Base-by-base conservation (phyloP, 139 green algal genomes). In the Picochlorum sp. region DNA sequence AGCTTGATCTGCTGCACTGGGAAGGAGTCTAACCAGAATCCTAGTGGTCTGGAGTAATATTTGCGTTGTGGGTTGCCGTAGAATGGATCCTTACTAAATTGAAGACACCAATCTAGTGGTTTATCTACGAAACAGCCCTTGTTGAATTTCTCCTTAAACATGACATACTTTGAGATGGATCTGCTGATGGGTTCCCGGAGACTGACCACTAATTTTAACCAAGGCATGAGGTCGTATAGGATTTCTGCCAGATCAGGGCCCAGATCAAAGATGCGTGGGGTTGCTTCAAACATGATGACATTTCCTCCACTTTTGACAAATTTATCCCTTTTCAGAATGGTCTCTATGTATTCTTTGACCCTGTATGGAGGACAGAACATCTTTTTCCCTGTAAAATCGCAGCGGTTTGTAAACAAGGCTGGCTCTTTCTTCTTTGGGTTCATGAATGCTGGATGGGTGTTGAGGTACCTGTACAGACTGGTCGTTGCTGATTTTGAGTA, bases 21-120 rank as follows among this genome's bases (percentile, higher is more conserved):
- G n/a, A n/a, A n/a, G n/a, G n/a, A n/a, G n/a, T n/a, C n/a, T n/a
- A n/a, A n/a, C n/a, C n/a, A n/a, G n/a, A n/a, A n/a, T n/a, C n/a
- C n/a, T n/a, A n/a, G n/a, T n/a, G 68, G 58, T 47, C 24, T 28
- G n/a, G 68, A 50, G 30, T 69, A 74, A 28, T 74, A 68, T 56
- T 69, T 45, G 4, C 16, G 11, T 13, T 6, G 4, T 0, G 24
- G 41, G 61, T 58, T 23, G 21, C 5, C 50, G 0, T 20, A 61
- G 10, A 28, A 47, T 64, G n/a, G n/a, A n/a, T n/a, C n/a, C n/a
- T n/a, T n/a, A n/a, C n/a, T n/a, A n/a, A n/a, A n/a, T n/a, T n/a
- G n/a, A n/a, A n/a, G n/a, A n/a, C n/a, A 32, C 28, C 7, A 11
- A 28, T 14, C 9, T 28, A 38, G 45, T 20, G 47, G 62, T 37